Conservation (phyloP, 2,329 filamentous ascomycete genomes). For the Rutstroemia sp. region DNA sequence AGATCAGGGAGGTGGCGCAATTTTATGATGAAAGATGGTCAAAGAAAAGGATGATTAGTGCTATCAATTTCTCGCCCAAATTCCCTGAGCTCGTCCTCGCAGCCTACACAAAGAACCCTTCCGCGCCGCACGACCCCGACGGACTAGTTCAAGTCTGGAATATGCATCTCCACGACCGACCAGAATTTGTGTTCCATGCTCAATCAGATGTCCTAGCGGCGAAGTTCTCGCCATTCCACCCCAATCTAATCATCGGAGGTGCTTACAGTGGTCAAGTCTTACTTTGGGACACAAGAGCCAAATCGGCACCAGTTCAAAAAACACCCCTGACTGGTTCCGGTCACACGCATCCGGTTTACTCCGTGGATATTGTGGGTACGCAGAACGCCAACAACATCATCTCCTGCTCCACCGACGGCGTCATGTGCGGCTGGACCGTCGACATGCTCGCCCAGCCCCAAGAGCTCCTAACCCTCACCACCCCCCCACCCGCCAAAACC, state of each 20-base stretch:
- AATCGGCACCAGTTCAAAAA: constrained; percentile 85
- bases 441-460: constrained; percentile 97
- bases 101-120: constrained; percentile 95
- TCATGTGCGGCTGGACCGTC: constrained; percentile 94
- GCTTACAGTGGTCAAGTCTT: constrained; percentile 95
- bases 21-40: constrained; percentile 96
- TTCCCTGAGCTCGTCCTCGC: constrained; percentile 89
- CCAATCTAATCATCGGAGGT: constrained; percentile 90
- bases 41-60: constrained; percentile 95
- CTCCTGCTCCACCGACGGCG: constrained; percentile 91
- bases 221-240: constrained; percentile 98
- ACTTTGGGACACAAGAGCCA: constrained; percentile 91
- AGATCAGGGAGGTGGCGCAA: constrained; percentile 81
- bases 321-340: constrained; percentile 91
- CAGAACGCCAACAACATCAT: constrained; percentile 99
- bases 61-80: constrained; percentile 91
- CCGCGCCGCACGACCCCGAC: constrained; percentile 87
- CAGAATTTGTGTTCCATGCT: constrained; percentile 94
- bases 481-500: constrained; percentile 78
- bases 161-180: constrained; percentile 83
- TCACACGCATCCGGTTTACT: constrained; percentile 95
- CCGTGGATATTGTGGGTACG: constrained; percentile 89
- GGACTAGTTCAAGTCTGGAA: constrained; percentile 97
- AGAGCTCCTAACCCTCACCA: constrained; percentile 81
- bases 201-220: constrained; percentile 93